phyloP scores from a whole-genome alignment of 2,329 filamentous ascomycete genomes.

The Fusarium palustre region DNA sequence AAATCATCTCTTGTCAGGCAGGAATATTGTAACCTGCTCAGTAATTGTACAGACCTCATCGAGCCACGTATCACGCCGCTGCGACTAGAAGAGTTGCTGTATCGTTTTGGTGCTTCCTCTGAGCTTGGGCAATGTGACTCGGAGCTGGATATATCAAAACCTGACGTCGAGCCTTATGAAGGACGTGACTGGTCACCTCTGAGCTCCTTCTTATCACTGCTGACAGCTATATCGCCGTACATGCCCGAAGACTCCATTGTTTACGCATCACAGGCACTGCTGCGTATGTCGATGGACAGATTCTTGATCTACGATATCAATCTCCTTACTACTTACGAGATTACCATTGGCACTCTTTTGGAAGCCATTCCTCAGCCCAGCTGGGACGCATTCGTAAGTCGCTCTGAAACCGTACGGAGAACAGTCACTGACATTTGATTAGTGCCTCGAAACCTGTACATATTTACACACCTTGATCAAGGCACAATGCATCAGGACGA shows the following conservation, averaged over 20 bases:
- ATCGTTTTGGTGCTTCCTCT: constrained; percentile 66
- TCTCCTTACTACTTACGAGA: constrained; percentile 56
- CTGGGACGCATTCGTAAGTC: constrained; percentile 60
- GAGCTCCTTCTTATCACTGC: constrained; percentile 57
- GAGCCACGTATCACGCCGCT: constrained; percentile 58
- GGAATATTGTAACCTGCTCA: constrained; percentile 70
- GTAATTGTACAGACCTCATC: constrained; percentile 58
- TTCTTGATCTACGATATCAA: constrained; percentile 59
- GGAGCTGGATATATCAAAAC: constrained; percentile 39
- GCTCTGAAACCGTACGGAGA: neutral
- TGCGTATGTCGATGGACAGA: constrained; percentile 67
- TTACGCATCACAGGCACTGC: constrained; percentile 60
- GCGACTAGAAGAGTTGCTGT: constrained; percentile 66
- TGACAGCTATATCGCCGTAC: constrained; percentile 53
- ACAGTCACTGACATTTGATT: constrained; percentile 11
- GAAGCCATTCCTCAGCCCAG: constrained; percentile 53
- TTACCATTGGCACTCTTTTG: constrained; percentile 59
- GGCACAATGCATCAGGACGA: constrained; percentile 64
- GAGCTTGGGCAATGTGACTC: constrained; percentile 54
- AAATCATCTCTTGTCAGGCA: constrained; percentile 65
- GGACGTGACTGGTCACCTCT: constrained; percentile 62
- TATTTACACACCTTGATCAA: constrained; percentile 60
- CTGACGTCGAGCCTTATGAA: constrained; percentile 46
- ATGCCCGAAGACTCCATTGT: constrained; percentile 52
- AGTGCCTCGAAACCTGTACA: constrained; percentile 64